A percentile compares a stretch with the other conserved stretches of the same genome.
phyloP scores from a whole-genome alignment of 179 eudicot species.

The Patellifolia procumbens region DNA sequence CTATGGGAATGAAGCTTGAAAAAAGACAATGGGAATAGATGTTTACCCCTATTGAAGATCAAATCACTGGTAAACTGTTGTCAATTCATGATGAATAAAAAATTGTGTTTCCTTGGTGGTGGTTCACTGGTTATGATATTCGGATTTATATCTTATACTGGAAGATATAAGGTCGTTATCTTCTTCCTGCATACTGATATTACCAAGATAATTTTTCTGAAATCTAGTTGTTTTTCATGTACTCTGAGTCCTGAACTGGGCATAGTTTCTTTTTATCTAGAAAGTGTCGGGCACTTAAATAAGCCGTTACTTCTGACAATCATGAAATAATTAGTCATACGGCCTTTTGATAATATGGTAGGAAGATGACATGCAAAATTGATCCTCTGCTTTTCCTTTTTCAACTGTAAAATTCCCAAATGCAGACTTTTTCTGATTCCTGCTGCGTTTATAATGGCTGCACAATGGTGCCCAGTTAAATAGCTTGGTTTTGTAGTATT shows the following conservation, averaged over 20 bases:
- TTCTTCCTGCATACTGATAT: background rate
- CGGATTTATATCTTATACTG: background rate
- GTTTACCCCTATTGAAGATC: background rate
- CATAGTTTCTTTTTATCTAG: background rate
- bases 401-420: background rate
- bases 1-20: background rate
- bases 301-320: background rate
- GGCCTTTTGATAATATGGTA: background rate
- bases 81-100: background rate
- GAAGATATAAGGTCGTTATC: background rate
- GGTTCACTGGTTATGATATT: background rate
- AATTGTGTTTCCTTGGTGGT: background rate
- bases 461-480: background rate
- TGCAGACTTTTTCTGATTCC: constrained; percentile 3
- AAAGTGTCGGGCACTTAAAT: background rate
- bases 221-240: background rate
- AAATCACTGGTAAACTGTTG: background rate
- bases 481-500: background rate
- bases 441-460: background rate
- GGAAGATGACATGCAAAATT: background rate
- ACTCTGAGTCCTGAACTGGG: background rate
- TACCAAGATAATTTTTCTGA: background rate
- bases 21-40: too few species aligned
- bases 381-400: background rate
- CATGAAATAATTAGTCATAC: background rate